Base-by-base conservation (phyloP, 2,329 filamentous ascomycete species). In the Penicillium sp. region DNA sequence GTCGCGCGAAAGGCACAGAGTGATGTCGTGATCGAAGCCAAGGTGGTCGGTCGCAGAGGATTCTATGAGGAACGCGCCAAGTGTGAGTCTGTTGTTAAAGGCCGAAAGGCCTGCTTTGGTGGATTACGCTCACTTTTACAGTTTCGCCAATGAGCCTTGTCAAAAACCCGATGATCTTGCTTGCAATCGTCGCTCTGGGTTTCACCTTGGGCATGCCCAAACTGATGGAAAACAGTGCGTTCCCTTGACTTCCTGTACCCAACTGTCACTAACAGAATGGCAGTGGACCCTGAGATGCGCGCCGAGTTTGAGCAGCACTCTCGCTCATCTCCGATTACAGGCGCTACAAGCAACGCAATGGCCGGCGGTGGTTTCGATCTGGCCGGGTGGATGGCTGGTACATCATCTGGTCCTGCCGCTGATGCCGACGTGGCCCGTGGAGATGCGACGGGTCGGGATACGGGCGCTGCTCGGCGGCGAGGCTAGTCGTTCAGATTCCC, bases 221-320 rank as follows among this genome's bases (percentile, higher is more conserved):
- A 73, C 74, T 99, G 51, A 85, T 97, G 77, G 92, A 97, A 47
- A 96, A 94, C 70, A 96, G 92, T 96, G 84, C 58, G 90, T 82
- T 34, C 26, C 38, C 29, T 18, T 13, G 9, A 24, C 10, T 38
- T 16, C 4, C 31, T 26, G 48, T 42, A 9, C 8, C 8, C 36
- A 10, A 39, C 18, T 26, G 43, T 43, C 1, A 23, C 36, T 39
- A 18, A 39, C 36, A 39, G 18, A 6, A 6, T 39, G 4, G 18
- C 65, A 96, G 92, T 99, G 92, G 94, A 97, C 70, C 90, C 90
- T n/a, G 94, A 99, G 73, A 88, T 90, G 76, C 86, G 86, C 65
- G 90, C 89, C 64, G 94, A 97, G 70, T 96, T 94, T 69, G 91
- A 96, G 71, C 89, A 90, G 66, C 87, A 90, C 67, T 90, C 94